Evolutionary conservation across 768 basidiomycete genomes (phyloP), one percentile per base, ranked within the genome.

Genomic region (Leucocoprinus leucothites): DNA sequence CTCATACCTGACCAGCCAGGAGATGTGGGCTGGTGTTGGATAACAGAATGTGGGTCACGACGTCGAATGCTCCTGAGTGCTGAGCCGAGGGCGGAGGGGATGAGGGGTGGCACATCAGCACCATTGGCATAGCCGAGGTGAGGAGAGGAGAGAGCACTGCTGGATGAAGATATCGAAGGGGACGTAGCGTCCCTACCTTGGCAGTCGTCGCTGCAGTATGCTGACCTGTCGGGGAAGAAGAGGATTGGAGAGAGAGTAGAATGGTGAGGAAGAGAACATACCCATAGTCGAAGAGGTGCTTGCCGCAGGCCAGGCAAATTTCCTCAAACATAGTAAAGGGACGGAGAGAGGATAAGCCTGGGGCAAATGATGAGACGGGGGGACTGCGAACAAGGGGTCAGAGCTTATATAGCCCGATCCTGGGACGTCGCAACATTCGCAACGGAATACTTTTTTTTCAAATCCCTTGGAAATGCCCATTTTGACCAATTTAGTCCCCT

Each of bases 321-420:
- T 89, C 87, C 78, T 88, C 84, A 69, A 87, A 89, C 88, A 90
- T 91, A 56, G 28, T 56, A n/a, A n/a, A n/a, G n/a, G n/a, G 49
- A 53, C 24, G 48, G 44, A 51, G 58, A 58, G 49, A 40, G 48
- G 47, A 54, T 43, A 56, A 46, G 14, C 43, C 40, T 21, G 36
- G 43, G 34, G 21, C 38, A 24, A 24, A 57, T 38, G 50, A 36
- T 51, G 58, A 55, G 59, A 53, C 59, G 56, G 45, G 62, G 59
- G 56, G 55, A 51, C 44, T 53, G 63, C 53, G 60, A 40, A 56
- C 31, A 48, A 46, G 58, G 57, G 56, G 58, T 51, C 54, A 50
- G 52, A 41, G 57, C 63, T 71, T 74, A 70, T 74, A 73, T 73
- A 72, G 70, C 65, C 64, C 57, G 57, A 62, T 60, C 51, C 57